Base-by-base conservation (phyloP, 139 green algal genomes). In the Chlamydomonas sphaeroides region DNA sequence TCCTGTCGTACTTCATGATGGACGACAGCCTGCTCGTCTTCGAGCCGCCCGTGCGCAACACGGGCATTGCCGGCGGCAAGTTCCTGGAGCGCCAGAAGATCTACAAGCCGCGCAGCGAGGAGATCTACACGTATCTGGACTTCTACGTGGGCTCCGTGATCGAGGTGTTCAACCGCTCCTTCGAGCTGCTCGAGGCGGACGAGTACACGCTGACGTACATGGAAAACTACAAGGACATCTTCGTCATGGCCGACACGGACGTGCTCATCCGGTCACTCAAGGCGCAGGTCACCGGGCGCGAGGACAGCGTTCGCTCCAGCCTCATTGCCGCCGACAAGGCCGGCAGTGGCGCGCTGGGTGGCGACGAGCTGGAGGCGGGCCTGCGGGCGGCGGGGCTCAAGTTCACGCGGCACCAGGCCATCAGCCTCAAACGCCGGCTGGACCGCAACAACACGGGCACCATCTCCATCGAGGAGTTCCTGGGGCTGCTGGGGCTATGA, bases 1-100 rank as follows among this genome's bases (percentile, higher is more conserved):
- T 98, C 69, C 59, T 99, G 38, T 93, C 88, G 30, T 98, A 97
- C 90, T 98, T 97, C 86, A 85, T 95, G 82, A 93, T 92, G 49
- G 94, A 98, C 78, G 94, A 98, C 88, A 97, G 91, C 57, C 84
- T 94, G 41, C 77, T 89, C n/a, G 88, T 98, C 61, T 99, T 96
- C 82, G 96, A 99, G 93, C 93, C 92, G 8, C 95, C 96, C 2
- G 49, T 92, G 39, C 88, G 88, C 53, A 98, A 98, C 90, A 92
- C 68, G 6, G 95, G 95, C 83, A 92, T 98, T 56, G 74, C 92
- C 18, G 95, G 96, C 32, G 96, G 96, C 79, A 98, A 97, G 88
- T 98, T 97, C 88, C 88, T 99, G 66, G 95, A 98, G 92, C 88
- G 95, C 21, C 78, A 81, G 51, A 88, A 85, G 49, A 86, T 91